A percentile compares a stretch with the other conserved stretches of the same genome.
These are phyloP conservation scores for Pythium aristosporum DNA, from an alignment of 352 stramenopile genomes.

Conservation along the genomic window DNA sequence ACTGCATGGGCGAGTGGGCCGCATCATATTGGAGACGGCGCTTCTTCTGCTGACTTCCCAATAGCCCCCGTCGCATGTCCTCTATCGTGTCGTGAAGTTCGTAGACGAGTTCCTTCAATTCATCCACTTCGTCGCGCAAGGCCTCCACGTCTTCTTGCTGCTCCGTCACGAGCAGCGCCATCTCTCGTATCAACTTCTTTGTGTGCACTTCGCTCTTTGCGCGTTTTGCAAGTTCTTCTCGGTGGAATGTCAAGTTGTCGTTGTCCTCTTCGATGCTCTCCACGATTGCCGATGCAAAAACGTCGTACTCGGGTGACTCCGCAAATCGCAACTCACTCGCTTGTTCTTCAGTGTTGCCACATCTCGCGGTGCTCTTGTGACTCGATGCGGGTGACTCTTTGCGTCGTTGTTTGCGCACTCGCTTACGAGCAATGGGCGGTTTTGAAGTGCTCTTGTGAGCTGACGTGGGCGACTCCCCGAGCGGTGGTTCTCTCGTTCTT, in stretches of 20 bases:
- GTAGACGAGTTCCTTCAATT: constrained; percentile 6
- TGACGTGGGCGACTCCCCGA: neutral
- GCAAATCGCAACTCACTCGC: neutral
- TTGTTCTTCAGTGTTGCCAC: neutral
- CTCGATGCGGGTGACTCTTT: too few species aligned
- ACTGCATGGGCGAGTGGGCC: neutral
- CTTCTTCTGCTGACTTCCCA: neutral
- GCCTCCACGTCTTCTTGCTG: constrained; percentile 24
- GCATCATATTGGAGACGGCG: neutral
- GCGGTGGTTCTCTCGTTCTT: neutral
- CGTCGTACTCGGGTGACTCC: constrained; percentile 8
- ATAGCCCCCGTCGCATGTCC: neutral
- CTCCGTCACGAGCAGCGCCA: constrained; percentile 23
- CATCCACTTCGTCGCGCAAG: constrained; percentile 11
- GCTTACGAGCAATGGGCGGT: neutral
- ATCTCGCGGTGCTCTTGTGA: constrained; percentile 3
- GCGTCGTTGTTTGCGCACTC: neutral
- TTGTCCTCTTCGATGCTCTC: constrained; percentile 16
- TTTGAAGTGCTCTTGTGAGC: constrained; percentile 2
- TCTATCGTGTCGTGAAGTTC: constrained; percentile 5
- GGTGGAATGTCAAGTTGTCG: constrained; percentile 14
- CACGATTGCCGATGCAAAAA: constrained; percentile 18
- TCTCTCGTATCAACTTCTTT: constrained; percentile 19
- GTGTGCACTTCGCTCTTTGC: constrained; percentile 17
- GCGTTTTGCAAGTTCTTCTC: neutral